These are phyloP conservation scores for Gracilariopsis chorda DNA, from an alignment of 23 red algal genomes.

Conservation along the genomic window DNA sequence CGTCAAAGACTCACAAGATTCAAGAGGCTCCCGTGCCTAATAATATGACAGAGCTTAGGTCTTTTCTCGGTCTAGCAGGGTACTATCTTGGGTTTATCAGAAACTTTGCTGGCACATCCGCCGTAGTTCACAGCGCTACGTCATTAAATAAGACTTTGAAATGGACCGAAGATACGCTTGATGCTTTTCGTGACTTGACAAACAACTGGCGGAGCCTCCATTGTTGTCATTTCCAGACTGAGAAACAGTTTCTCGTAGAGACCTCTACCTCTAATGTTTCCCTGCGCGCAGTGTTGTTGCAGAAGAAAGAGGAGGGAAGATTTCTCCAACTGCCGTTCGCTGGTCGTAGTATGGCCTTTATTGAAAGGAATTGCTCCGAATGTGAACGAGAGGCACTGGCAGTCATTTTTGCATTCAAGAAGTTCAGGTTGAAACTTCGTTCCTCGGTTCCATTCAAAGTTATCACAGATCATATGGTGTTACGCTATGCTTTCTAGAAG, in stretches of 20 bases:
- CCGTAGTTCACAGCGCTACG: not conserved
- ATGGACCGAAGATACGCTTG: not conserved
- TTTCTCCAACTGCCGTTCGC: not conserved
- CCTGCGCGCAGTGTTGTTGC: not conserved
- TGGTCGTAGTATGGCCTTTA: not conserved
- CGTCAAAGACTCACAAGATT: not conserved
- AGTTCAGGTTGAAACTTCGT: not conserved
- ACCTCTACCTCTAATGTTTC: not conserved
- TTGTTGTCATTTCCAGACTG: not conserved
- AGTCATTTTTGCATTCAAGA: conserved; percentile 19
- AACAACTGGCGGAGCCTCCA: not conserved
- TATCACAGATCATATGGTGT: not conserved
- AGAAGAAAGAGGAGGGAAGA: not conserved
- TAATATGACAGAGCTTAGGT: not conserved
- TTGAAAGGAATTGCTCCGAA: not conserved
- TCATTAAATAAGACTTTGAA: not conserved
- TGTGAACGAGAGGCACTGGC: conserved; percentile 13
- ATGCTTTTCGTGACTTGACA: not conserved
- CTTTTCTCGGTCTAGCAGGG: not conserved
- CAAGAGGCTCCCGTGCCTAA: not conserved
- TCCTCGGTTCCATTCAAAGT: not conserved
- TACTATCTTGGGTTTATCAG: conserved; percentile 18
- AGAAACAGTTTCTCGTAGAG: conserved; percentile 13
- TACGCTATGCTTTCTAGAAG: not conserved
- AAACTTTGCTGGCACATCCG: not conserved